Percentiles rank a stretch among this genome's conserved stretches.
These are phyloP conservation scores for Teratosphaeria pseudoeucalypti DNA, from an alignment of 2,329 filamentous ascomycete species.

Conservation along the genomic window DNA sequence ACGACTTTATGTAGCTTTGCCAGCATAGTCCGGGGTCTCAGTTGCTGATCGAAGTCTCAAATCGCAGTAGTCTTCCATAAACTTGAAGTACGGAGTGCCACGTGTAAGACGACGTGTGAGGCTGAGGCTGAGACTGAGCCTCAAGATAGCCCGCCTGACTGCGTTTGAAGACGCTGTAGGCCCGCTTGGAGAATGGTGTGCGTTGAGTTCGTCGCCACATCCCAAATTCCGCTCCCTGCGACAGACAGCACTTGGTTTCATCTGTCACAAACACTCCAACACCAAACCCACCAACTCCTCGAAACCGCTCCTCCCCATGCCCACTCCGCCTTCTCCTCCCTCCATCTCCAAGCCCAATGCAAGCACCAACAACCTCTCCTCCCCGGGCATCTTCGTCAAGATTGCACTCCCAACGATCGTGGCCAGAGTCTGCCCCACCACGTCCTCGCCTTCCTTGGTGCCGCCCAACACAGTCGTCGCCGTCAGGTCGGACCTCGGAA, in stretches of 20 bases:
- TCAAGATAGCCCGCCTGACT: too few relatives aligned
- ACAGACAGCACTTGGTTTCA: background rate
- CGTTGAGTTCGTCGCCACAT: too few relatives aligned
- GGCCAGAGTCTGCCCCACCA: conserved; percentile 72
- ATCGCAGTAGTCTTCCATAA: too few relatives aligned
- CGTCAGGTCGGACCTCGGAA: conserved; percentile 73
- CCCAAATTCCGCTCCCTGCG: too few relatives aligned
- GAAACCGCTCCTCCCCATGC: conserved; percentile 26
- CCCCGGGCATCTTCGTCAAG: conserved; percentile 55
- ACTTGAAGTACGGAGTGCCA: too few relatives aligned
- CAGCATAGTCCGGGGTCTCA: too few relatives aligned
- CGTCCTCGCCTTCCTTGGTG: conserved; percentile 65
- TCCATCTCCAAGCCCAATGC: conserved; percentile 45
- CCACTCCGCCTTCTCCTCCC: conserved; percentile 11
- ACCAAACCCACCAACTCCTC: conserved; percentile 25
- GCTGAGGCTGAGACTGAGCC: too few relatives aligned
- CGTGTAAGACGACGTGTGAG: too few relatives aligned
- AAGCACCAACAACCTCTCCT: conserved; percentile 49
- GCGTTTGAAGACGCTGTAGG: too few relatives aligned
- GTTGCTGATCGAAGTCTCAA: too few relatives aligned
- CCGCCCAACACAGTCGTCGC: conserved; percentile 80
- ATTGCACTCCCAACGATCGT: conserved; percentile 80
- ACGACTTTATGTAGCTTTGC: too few relatives aligned
- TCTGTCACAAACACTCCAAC: conserved; percentile 6
- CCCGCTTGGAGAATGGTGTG: too few relatives aligned